A percentile compares a stretch with the other conserved stretches of the same genome.
These are phyloP conservation scores for Leptographium procerum DNA, from an alignment of 2,329 filamentous ascomycete genomes.

Conservation along the genomic window DNA sequence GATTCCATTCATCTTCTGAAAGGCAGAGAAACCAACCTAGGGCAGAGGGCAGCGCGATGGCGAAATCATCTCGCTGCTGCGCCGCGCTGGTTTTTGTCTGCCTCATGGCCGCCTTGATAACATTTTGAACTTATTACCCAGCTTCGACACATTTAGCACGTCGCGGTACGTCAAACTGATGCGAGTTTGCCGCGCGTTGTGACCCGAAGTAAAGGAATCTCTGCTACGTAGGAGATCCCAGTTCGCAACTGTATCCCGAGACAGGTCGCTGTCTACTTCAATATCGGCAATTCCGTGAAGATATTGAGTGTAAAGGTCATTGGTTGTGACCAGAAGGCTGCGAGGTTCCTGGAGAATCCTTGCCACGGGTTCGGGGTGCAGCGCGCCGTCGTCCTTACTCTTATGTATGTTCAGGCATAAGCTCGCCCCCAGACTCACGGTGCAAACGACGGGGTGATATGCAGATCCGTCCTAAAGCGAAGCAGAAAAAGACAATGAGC, in stretches of 20 bases:
- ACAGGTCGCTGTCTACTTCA: slow-evolving; percentile 54
- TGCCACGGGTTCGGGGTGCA: slow-evolving; percentile 38
- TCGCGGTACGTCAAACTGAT: slow-evolving; percentile 75
- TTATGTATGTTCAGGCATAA: slow-evolving; percentile 69
- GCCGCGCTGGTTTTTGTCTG: neutral
- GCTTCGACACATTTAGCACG: slow-evolving; percentile 68
- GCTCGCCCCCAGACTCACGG: slow-evolving; percentile 70
- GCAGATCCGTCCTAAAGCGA: slow-evolving; percentile 57
- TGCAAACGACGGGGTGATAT: slow-evolving; percentile 82
- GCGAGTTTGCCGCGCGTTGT: slow-evolving; percentile 46
- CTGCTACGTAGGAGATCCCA: slow-evolving; percentile 53
- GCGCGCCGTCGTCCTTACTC: slow-evolving; percentile 48
- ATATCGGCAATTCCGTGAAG: slow-evolving; percentile 65
- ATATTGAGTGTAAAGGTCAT: slow-evolving; percentile 55
- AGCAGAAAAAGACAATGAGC: neutral
- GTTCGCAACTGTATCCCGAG: slow-evolving; percentile 52
- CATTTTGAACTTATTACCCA: slow-evolving; percentile 52
- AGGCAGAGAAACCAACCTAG: neutral
- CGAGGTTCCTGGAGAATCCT: slow-evolving; percentile 72
- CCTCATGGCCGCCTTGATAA: slow-evolving; percentile 23
- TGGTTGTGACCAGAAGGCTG: slow-evolving; percentile 64
- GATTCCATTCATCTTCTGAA: slow-evolving; percentile 57
- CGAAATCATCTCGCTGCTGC: neutral
- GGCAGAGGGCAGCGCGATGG: neutral
- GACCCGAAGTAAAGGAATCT: slow-evolving; percentile 35